These are phyloP conservation scores for Cordyceps fumosorosea DNA, from an alignment of 2,329 filamentous ascomycete genomes.

Conservation along the genomic window DNA sequence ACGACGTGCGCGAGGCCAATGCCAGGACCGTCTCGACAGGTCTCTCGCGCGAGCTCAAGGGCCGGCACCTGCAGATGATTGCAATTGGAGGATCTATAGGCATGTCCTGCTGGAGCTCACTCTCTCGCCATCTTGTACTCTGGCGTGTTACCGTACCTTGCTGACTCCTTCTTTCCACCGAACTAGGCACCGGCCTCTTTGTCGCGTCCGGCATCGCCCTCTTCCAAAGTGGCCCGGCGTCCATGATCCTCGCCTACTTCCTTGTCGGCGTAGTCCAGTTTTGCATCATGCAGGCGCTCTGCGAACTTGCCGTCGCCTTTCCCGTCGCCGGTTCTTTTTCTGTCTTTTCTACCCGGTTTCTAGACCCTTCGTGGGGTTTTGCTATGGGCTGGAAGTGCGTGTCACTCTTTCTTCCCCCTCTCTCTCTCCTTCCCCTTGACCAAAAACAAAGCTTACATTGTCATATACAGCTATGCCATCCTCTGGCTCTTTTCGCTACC, in stretches of 20 bases:
- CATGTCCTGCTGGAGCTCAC: constrained; percentile 21
- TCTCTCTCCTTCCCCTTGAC: neutral
- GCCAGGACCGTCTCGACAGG: constrained; percentile 64
- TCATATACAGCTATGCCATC: constrained; percentile 56
- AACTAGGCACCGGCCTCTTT: constrained; percentile 65
- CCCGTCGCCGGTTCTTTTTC: constrained; percentile 81
- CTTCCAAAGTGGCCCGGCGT: constrained; percentile 63
- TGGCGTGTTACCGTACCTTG: no score
- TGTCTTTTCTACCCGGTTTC: constrained; percentile 75
- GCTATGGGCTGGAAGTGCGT: constrained; percentile 82
- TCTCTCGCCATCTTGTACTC: no score
- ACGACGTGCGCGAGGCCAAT: constrained; percentile 45
- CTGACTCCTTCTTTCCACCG: no score
- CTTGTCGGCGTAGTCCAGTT: constrained; percentile 76
- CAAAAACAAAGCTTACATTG: neutral
- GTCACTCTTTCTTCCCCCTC: no score
- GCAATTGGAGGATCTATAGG: constrained; percentile 81
- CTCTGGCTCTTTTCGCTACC: constrained; percentile 75
- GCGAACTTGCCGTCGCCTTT: constrained; percentile 77
- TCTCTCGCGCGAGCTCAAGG: constrained; percentile 64
- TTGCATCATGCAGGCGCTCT: constrained; percentile 76
- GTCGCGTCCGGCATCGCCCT: constrained; percentile 66
- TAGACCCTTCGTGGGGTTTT: constrained; percentile 83
- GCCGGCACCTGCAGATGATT: constrained; percentile 84
- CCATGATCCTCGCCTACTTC: constrained; percentile 61